phyloP scores from a whole-genome alignment of 202 grass and related monocot genomes.

The Saccharum hybrid region DNA sequence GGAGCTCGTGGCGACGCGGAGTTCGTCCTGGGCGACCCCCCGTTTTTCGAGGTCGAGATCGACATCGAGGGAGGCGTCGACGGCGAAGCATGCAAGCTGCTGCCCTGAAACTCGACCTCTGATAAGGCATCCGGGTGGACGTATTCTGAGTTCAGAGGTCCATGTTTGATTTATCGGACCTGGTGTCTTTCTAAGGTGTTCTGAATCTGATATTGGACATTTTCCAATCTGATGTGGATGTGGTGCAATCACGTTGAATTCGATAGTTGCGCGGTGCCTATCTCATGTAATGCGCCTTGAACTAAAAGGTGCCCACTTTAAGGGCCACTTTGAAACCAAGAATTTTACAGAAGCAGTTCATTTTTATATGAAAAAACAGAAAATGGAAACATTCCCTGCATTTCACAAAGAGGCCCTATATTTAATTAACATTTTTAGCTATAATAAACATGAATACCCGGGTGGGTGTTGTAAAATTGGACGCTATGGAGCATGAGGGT shows the following conservation, averaged over 20 bases:
- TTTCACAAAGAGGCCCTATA: too few relatives aligned
- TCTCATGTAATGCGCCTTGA: not conserved
- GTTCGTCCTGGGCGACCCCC: conserved; percentile 47
- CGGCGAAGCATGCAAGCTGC: conserved; percentile 33
- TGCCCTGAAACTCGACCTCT: conserved; percentile 7
- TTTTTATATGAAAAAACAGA: too few relatives aligned
- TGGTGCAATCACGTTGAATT: too few relatives aligned
- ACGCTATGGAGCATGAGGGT: too few relatives aligned
- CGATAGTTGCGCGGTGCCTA: too few relatives aligned
- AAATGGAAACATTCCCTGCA: too few relatives aligned
- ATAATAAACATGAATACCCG: too few relatives aligned
- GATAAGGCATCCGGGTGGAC: not conserved
- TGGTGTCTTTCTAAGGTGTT: too few relatives aligned
- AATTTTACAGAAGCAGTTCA: not conserved
- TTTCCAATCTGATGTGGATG: too few relatives aligned
- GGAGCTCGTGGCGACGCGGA: not conserved
- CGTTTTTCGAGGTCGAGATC: conserved; percentile 50
- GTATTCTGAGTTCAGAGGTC: not conserved
- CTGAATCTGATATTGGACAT: too few relatives aligned
- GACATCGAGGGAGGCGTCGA: not conserved
- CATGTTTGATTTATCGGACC: not conserved
- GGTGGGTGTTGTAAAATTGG: too few relatives aligned
- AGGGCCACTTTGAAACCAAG: not conserved
- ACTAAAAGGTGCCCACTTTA: not conserved
- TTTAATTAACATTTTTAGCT: too few relatives aligned